Conservation (phyloP, 2,329 filamentous ascomycete genomes). For the Penicillium aurantiogriseum region DNA sequence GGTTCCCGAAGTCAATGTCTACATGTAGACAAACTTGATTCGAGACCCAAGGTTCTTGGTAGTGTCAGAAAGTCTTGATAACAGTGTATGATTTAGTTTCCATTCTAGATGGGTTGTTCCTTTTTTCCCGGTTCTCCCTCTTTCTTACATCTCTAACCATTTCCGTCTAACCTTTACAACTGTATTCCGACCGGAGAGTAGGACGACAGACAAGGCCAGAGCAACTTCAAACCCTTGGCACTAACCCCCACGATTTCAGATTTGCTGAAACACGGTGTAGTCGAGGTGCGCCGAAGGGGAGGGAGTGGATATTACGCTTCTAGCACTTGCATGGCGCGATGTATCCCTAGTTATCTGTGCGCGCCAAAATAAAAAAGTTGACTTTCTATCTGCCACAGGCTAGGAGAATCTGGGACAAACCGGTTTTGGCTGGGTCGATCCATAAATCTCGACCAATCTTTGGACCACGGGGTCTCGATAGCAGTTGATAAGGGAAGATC, state of each 20-base stretch:
- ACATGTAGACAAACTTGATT: neutral
- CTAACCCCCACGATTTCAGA: neutral
- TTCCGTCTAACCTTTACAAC: neutral
- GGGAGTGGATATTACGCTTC: constrained; percentile 7
- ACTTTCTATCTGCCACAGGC: neutral
- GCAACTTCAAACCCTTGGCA: neutral
- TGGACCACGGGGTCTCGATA: neutral
- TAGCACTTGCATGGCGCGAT: constrained; percentile 10
- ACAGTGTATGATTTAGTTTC: neutral
- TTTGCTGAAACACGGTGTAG: neutral
- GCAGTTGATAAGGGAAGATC: constrained; percentile 3
- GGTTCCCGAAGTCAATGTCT: neutral
- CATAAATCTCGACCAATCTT: constrained; percentile 1
- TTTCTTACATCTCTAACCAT: neutral
- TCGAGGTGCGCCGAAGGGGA: neutral
- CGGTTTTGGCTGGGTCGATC: constrained; percentile 2
- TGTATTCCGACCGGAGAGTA: neutral
- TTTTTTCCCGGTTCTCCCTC: neutral
- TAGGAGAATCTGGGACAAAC: constrained; percentile 1
- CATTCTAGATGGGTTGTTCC: neutral
- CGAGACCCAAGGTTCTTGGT: neutral
- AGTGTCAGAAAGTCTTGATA: constrained; percentile 1
- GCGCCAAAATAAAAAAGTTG: neutral
- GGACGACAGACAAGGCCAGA: neutral
- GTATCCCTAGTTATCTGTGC: constrained; percentile 12